A percentile compares a stretch with the other conserved stretches of the same genome.
phyloP scores from a whole-genome alignment of 306 rosid species.

The Cajanus cajan region DNA sequence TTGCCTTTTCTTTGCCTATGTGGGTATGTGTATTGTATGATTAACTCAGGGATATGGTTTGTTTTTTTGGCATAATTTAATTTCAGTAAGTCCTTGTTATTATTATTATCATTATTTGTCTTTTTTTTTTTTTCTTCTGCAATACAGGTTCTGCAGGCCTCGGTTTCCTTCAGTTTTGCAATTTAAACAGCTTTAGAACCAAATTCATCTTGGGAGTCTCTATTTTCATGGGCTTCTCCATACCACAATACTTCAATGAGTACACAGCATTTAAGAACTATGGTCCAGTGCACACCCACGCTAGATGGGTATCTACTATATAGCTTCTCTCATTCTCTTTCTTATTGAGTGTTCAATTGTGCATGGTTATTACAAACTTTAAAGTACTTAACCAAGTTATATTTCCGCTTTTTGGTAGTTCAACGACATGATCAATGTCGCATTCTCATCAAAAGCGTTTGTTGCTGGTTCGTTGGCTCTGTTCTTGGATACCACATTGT shows the following conservation, averaged over 20 bases:
- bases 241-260: constrained; percentile 93
- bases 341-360: background rate
- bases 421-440: constrained; percentile 90
- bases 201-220: constrained; percentile 85
- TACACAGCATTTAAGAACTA: constrained; percentile 64
- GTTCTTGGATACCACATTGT: constrained; percentile 62
- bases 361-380: background rate
- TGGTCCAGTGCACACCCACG: constrained; percentile 79
- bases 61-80: constrained; percentile 3
- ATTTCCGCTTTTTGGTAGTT: constrained; percentile 47
- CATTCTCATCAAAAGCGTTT: constrained; percentile 78
- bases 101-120: background rate
- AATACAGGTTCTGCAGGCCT: constrained; percentile 93
- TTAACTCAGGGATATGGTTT: constrained; percentile 5
- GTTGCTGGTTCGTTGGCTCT: constrained; percentile 75
- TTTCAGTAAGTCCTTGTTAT: background rate
- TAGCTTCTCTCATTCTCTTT: background rate
- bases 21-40: constrained; percentile 63
- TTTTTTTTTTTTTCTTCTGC: background rate
- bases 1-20: constrained; percentile 90
- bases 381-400: background rate
- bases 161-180: constrained; percentile 85
- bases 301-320: constrained; percentile 82
- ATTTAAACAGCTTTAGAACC: constrained; percentile 78
- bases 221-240: constrained; percentile 80